These are phyloP conservation scores for Populus hybrid DNA, from an alignment of 441 rosid species.

Conservation along the genomic window DNA sequence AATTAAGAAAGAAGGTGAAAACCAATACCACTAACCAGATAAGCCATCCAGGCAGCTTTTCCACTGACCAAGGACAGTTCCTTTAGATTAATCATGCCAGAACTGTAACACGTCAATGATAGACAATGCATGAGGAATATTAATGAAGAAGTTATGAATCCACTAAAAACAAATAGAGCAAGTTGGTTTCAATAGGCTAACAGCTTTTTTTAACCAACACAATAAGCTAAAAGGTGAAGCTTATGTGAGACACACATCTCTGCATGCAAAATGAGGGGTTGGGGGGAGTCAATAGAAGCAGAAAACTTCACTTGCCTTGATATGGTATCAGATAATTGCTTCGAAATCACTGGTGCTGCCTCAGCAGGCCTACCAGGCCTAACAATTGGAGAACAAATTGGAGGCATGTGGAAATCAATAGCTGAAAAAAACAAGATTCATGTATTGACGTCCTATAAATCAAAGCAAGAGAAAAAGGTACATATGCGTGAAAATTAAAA, in stretches of 20 bases:
- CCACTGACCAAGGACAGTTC: slow-evolving; percentile 79
- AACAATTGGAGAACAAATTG: slow-evolving; percentile 87
- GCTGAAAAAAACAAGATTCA: slow-evolving; percentile 39
- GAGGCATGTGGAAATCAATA: slow-evolving; percentile 91
- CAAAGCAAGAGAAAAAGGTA: neutral
- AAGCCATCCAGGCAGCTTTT: slow-evolving; percentile 96
- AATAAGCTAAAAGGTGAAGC: neutral
- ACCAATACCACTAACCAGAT: slow-evolving; percentile 53
- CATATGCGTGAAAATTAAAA: neutral
- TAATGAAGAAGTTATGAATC: neutral
- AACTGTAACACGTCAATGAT: slow-evolving; percentile 39
- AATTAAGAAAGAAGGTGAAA: neutral
- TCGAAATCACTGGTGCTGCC: slow-evolving; percentile 70
- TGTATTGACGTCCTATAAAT: slow-evolving; percentile 12
- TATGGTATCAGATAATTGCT: slow-evolving; percentile 76
- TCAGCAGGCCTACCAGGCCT: slow-evolving; percentile 97
- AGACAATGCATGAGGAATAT: slow-evolving; percentile 6
- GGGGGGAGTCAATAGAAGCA: too few species aligned
- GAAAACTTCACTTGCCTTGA: slow-evolving; percentile 41
- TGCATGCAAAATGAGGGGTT: neutral
- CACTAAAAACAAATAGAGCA: neutral
- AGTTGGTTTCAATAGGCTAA: neutral
- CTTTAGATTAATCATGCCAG: slow-evolving; percentile 77
- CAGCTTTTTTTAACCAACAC: neutral
- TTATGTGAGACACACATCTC: neutral